phyloP scores from a whole-genome alignment of 2,329 filamentous ascomycete genomes.

The Aspergillus piperis region DNA sequence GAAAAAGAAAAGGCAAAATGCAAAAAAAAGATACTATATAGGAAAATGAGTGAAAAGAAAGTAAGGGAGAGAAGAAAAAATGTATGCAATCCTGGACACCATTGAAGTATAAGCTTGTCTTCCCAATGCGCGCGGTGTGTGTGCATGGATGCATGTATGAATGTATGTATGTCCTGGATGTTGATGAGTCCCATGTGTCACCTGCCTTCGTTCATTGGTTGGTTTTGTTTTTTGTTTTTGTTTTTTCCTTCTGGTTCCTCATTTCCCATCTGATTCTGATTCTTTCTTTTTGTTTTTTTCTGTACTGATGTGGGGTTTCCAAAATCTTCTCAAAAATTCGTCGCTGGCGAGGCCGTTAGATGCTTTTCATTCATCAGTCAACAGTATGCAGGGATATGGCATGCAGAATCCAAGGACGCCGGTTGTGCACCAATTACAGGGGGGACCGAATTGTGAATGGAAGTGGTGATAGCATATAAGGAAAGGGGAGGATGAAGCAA shows the following conservation, averaged over 20 bases:
- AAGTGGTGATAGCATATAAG: constrained; percentile 19
- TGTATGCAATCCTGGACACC: constrained; percentile 12
- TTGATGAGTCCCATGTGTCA: constrained; percentile 1
- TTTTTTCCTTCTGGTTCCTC: background rate
- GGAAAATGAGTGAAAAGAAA: constrained; percentile 2
- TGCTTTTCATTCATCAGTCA: constrained; percentile 15
- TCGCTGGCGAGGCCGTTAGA: constrained; percentile 12
- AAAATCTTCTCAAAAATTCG: constrained; percentile 8
- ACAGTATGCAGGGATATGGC: constrained; percentile 10
- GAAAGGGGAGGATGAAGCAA: constrained; percentile 12
- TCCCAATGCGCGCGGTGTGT: constrained; percentile 6
- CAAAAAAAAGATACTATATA: background rate
- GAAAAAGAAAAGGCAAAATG: constrained; percentile 8
- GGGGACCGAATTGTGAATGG: constrained; percentile 16
- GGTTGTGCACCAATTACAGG: constrained; percentile 22
- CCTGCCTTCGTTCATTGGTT: constrained; percentile 2
- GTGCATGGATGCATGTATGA: background rate
- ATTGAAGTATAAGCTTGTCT: background rate
- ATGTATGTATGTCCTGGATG: constrained; percentile 3
- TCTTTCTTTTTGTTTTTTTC: background rate
- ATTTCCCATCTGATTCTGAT: background rate
- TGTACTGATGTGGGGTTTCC: background rate
- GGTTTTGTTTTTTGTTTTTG: no score
- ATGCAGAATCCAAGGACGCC: constrained; percentile 24
- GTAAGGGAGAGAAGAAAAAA: background rate